Evolutionary conservation across 257 asterid genomes (phyloP), one percentile per base, ranked within the genome.

Genomic region (Thymus mandschuricus): DNA sequence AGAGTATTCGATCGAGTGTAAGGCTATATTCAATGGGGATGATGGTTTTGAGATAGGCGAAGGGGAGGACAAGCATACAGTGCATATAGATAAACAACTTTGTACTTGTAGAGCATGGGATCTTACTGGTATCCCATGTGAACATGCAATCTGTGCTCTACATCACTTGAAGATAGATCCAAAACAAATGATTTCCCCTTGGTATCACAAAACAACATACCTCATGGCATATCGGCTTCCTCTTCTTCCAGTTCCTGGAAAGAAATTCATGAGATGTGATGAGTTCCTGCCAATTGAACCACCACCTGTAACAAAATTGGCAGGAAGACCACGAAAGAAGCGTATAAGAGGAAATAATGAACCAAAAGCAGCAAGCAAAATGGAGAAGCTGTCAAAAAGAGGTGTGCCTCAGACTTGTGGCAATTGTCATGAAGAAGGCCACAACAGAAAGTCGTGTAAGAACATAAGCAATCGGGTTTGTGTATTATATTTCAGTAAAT

Each of bases 211-310:
- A 21, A 48, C 15, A 11, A 48, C 54, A 48, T 48, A 48, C 54
- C 54, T 10, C 11, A 12, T 12, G 6, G 15, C 54, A 1, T 48
- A 48, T 48, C 54, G 12, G 54, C 12, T 48, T 27, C 40, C 61
- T 3, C 40, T 56, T 8, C n/a, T 56, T 8, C 61, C 40, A 21
- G 38, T 29, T 9, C 61, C n/a, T 28, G 61, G 13, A 56, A 56
- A 56, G n/a, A 56, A 10, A 56, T 56, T 56, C 61, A 56, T 56
- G 61, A 56, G 61, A 28, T 56, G 61, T 8, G 61, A 29, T 28
- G 38, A 56, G 38, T 56, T 27, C 61, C 5, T 56, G 9, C 40
- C 61, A 28, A 56, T 56, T 9, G 61, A 56, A 56, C 61, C 61
- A 29, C 21, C 54, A 48, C 13, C 27, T 48, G 1, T 12, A 10